Conservation (phyloP, 768 basidiomycete genomes). For the Lentinula lateritia region DNA sequence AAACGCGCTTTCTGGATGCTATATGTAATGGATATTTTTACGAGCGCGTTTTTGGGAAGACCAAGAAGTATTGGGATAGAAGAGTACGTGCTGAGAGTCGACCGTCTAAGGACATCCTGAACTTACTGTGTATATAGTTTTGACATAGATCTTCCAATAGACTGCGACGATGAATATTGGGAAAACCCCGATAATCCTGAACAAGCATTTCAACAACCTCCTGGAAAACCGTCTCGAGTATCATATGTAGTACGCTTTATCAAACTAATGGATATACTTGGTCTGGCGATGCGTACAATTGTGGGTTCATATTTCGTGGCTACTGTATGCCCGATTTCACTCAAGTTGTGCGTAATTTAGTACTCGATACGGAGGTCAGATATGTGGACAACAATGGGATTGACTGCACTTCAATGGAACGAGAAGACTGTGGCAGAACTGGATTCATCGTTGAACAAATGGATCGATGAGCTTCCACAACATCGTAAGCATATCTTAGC, state of each 20-base stretch:
- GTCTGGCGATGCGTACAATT: constrained; percentile 45
- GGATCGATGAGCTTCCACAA: constrained; percentile 66
- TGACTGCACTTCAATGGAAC: constrained; percentile 24
- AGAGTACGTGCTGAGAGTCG: constrained; percentile 33
- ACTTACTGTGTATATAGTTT: constrained; percentile 32
- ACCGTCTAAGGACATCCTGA: too few relatives aligned
- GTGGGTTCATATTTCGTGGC: constrained; percentile 24
- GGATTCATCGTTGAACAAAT: constrained; percentile 70
- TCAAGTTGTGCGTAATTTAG: constrained; percentile 18
- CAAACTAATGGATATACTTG: constrained; percentile 46
- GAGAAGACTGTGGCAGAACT: constrained; percentile 65
- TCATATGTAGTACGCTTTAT: constrained; percentile 39
- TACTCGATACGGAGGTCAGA: constrained; percentile 10
- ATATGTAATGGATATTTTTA: constrained; percentile 13
- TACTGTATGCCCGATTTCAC: constrained; percentile 7
- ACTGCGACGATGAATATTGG: constrained; percentile 70
- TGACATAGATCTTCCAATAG: constrained; percentile 54
- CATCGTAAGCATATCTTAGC: constrained; percentile 27
- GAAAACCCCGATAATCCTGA: constrained; percentile 31
- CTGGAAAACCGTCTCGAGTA: constrained; percentile 37
- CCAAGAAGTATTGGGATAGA: constrained; percentile 54
- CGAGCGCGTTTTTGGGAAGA: constrained; percentile 43
- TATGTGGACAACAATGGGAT: neutral
- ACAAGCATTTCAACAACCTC: constrained; percentile 49
- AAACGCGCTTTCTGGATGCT: constrained; percentile 49